Evolutionary conservation across 257 asterid genomes (phyloP), one percentile per base, ranked within the genome.

Genomic region (Cynanchum wilfordii): DNA sequence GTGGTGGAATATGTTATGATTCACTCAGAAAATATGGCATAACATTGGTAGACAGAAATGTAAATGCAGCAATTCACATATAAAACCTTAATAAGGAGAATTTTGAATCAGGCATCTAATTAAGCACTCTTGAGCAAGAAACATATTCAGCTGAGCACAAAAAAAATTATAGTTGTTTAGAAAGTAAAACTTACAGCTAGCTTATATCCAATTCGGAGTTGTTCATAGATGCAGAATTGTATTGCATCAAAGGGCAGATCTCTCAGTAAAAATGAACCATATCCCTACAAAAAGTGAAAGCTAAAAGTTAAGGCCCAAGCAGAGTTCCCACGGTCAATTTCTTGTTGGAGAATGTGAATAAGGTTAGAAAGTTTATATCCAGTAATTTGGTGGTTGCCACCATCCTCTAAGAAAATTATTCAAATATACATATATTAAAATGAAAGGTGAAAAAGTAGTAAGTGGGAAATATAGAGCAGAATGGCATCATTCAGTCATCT

Each of bases 171-270:
- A 38, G 25, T 30, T 22, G 50, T 49, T 22, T 24, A 51, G 64
- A 74, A 59, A 36, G 45, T 69, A 78, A 72, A 20, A 77, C 87
- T 87, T 87, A 94, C 98, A 25, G 97, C 98, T 76, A 84, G 77
- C 80, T 91, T 94, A 83, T 94, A 94, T 69, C 96, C 98, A 60
- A 94, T 80, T 74, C 97, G 95, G 71, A 94, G 87, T 78, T 94
- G 98, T 82, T 94, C 98, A 49, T 91, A 94, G 81, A 74, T 29
- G 76, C 76, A 74, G 72, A 79, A 79, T 49, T 79, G 82, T 29
- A 79, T 63, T 60, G 79, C 79, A 20, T 79, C 82, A 38, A 79
- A 79, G 27, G 82, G 79, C 50, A 79, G 57, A 74, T 79, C 79
- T 72, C 82, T 66, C 76, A 74, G 56, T 54, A 74, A 71, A 79